Evolutionary conservation across 1,139 yeast species (phyloP).

Genomic region (Komagataea norvegica): DNA sequence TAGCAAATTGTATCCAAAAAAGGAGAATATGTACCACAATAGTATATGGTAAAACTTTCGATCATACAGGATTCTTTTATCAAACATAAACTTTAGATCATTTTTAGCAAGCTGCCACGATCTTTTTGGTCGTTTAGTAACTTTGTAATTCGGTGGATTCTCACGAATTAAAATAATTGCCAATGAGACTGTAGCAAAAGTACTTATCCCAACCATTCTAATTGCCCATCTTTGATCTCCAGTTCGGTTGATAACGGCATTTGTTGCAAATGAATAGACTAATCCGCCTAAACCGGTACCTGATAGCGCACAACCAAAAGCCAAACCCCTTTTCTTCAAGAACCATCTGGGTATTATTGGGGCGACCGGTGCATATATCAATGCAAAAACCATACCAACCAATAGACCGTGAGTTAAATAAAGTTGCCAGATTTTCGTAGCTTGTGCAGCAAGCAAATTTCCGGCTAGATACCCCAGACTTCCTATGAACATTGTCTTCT

Average conservation of each 20-base stretch:
- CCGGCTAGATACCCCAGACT: conserved; percentile 48
- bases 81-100: conserved; percentile 9
- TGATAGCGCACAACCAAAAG: conserved; percentile 48
- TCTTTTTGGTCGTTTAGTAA: conserved; percentile 13
- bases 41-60: conserved; percentile 29
- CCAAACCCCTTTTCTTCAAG: conserved; percentile 47
- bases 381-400: conserved; percentile 54
- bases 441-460: conserved; percentile 56
- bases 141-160: conserved; percentile 10
- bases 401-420: conserved; percentile 62
- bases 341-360: conserved; percentile 59
- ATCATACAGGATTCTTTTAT: conserved; percentile 1
- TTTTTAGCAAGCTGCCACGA: conserved; percentile 11
- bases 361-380: conserved; percentile 54
- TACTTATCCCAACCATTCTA: conserved; percentile 48
- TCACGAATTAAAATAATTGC: conserved; percentile 39
- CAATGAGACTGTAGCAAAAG: conserved; percentile 31
- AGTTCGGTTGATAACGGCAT: conserved; percentile 36
- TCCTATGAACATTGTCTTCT: conserved; percentile 41
- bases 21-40: conserved; percentile 50
- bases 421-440: conserved; percentile 56
- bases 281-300: conserved; percentile 59
- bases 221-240: conserved; percentile 65
- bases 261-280: conserved; percentile 35
- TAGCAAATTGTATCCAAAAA: conserved; percentile 54